These are phyloP conservation scores for Paramecium pentaurelia DNA, from an alignment of 73 alveolate genomes.

Conservation along the genomic window DNA sequence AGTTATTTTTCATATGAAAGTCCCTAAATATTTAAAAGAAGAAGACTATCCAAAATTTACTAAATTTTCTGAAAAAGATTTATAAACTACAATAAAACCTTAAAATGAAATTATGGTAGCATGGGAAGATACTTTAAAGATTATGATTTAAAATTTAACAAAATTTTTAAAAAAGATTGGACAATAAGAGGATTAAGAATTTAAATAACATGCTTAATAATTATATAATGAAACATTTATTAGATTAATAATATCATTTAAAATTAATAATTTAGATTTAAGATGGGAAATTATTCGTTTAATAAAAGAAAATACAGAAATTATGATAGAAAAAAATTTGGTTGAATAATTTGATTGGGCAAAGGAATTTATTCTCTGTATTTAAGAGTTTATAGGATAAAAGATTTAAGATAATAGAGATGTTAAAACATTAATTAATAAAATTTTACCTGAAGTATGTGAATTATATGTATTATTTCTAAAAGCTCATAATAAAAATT, in stretches of 20 bases:
- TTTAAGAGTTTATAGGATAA: neutral
- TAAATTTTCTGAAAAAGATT: neutral
- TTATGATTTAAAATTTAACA: slow-evolving; percentile 37
- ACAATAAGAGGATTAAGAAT: neutral
- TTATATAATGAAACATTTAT: neutral
- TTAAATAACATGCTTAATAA: neutral
- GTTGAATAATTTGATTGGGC: neutral
- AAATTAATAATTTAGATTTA: slow-evolving; percentile 24
- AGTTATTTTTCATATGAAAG: slow-evolving; percentile 16
- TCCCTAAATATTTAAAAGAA: neutral
- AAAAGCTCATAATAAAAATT: neutral
- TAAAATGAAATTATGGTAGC: neutral
- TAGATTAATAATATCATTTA: slow-evolving; percentile 12
- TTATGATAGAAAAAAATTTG: neutral
- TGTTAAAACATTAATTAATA: slow-evolving; percentile 22
- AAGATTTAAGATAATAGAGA: slow-evolving; percentile 35
- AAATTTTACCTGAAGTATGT: slow-evolving; percentile 37
- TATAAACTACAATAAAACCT: neutral
- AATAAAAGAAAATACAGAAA: slow-evolving; percentile 23
- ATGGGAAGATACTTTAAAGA: slow-evolving; percentile 30
- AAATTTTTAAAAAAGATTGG: slow-evolving; percentile 22
- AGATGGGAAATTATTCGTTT: slow-evolving; percentile 5
- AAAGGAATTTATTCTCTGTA: neutral
- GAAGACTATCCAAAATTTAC: slow-evolving; percentile 10
- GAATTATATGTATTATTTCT: neutral